These are phyloP conservation scores for Musa balbisiana DNA, from an alignment of 202 grass and related monocot genomes.

Conservation along the genomic window DNA sequence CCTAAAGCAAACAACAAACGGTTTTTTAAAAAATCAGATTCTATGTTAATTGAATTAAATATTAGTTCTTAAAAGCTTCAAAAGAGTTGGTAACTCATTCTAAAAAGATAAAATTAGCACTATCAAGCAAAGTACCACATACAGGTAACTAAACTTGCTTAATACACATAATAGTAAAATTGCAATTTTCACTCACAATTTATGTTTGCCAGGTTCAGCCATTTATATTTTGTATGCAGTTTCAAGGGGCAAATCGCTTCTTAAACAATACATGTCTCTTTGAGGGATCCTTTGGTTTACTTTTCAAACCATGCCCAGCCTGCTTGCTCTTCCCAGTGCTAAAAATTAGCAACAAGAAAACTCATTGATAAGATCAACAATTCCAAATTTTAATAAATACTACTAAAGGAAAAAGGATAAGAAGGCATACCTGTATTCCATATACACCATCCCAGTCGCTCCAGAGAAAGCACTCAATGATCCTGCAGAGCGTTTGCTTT, in stretches of 20 bases:
- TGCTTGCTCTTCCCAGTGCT: constrained; percentile 66
- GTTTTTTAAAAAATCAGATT: too few species aligned
- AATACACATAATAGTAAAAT: too few species aligned
- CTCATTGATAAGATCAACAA: neutral
- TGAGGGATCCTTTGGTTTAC: constrained; percentile 69
- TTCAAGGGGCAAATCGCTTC: constrained; percentile 30
- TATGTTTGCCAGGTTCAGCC: neutral
- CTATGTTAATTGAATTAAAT: too few species aligned
- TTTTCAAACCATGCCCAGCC: constrained; percentile 27
- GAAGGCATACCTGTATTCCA: constrained; percentile 62
- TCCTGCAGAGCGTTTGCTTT: constrained; percentile 48
- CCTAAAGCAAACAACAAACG: too few species aligned
- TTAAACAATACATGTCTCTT: constrained; percentile 87
- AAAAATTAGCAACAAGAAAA: constrained; percentile 18
- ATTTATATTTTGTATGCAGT: neutral
- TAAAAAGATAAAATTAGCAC: neutral
- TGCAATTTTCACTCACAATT: neutral
- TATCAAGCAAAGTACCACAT: too few species aligned
- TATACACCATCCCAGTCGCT: constrained; percentile 69
- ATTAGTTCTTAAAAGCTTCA: too few species aligned
- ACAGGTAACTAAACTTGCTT: too few species aligned
- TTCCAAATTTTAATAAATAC: neutral
- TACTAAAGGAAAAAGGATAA: neutral
- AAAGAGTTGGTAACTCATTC: too few species aligned
- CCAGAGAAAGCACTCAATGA: constrained; percentile 78